A percentile compares a stretch with the other conserved stretches of the same genome.
Evolutionary conservation across 768 basidiomycete species (phyloP).

Genomic region (Xerocomus brunneocitrinus): DNA sequence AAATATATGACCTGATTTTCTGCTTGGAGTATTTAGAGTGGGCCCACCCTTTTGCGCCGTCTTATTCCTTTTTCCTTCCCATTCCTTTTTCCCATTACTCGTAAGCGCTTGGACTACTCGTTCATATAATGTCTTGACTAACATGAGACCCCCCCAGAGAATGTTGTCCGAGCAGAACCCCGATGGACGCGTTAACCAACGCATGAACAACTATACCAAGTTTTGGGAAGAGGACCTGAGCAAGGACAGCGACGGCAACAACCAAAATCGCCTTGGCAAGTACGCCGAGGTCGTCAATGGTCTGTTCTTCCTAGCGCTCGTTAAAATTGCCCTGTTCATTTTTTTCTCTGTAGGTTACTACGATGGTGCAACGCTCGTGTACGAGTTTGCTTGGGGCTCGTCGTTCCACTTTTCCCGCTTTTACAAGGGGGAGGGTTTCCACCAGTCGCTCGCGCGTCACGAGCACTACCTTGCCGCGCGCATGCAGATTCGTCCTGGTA

Average conservation of each 20-base stretch:
- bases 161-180: conserved; percentile 27
- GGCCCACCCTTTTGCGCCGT: not conserved
- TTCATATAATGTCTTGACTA: not conserved
- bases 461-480: conserved; percentile 94
- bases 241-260: conserved; percentile 63
- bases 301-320: conserved; percentile 28
- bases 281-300: conserved; percentile 96
- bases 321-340: not conserved
- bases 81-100: not conserved
- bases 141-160: not conserved
- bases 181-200: conserved; percentile 60
- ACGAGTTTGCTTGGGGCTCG: conserved; percentile 90
- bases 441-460: conserved; percentile 75
- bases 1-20: not conserved
- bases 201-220: conserved; percentile 81
- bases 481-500: conserved; percentile 81
- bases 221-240: conserved; percentile 86
- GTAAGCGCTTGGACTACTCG: not conserved
- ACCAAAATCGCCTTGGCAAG: conserved; percentile 66
- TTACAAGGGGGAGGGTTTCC: conserved; percentile 83
- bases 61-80: not conserved
- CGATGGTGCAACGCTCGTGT: conserved; percentile 91
- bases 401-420: conserved; percentile 98
- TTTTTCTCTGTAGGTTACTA: conserved; percentile 72
- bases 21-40: not conserved